Evolutionary conservation across 305 asterid genomes (phyloP).

Genomic region (Lippia alba): DNA sequence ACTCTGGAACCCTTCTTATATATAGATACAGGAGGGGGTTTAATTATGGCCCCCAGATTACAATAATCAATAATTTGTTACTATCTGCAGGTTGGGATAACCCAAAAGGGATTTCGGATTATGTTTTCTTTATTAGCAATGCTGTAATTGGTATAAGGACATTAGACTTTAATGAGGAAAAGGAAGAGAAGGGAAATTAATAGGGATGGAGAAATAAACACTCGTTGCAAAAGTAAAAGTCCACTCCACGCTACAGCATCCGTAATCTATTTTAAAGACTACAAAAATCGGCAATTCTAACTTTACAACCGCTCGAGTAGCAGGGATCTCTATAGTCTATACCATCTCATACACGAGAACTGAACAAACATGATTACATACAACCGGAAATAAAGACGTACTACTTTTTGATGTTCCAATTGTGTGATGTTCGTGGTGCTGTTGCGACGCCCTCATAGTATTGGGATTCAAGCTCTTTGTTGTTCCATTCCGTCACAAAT

Average conservation of each 20-base stretch:
- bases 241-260: too few species aligned
- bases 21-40: neutral
- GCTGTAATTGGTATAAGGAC: neutral
- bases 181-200: neutral
- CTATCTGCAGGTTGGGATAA: neutral
- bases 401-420: constrained; percentile 77
- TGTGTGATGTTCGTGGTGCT: constrained; percentile 82
- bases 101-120: neutral
- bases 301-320: neutral
- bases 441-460: constrained; percentile 81
- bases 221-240: neutral
- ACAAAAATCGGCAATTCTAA: neutral
- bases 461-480: constrained; percentile 58
- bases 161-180: neutral
- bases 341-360: neutral
- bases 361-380: neutral
- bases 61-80: neutral
- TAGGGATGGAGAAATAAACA: neutral
- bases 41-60: neutral
- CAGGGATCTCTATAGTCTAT: too few species aligned
- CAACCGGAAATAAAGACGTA: neutral
- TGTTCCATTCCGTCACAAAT: constrained; percentile 79
- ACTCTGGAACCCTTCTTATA: neutral
- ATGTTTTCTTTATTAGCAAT: neutral
- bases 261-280: neutral